Evolutionary conservation across 805 yeast species (phyloP), one percentile per base, ranked within the genome.

Genomic region (Schwanniomyces yamadae): DNA sequence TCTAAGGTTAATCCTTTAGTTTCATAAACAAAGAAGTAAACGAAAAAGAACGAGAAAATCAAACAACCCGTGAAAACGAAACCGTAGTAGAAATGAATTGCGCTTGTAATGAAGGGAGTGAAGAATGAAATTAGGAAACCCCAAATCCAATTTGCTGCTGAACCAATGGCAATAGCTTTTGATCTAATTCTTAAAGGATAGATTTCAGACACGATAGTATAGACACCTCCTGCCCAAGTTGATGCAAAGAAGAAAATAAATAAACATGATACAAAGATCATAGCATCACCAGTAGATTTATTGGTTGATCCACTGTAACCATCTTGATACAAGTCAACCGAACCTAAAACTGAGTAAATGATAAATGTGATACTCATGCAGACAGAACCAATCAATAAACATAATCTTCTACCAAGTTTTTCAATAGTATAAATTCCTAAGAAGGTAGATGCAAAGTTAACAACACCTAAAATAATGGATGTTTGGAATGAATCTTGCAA

Each of bases 1-100:
- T 86, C 95, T 57, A 87, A 74, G 27, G 85, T 73, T 49, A 85
- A 73, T 41, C 95, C 95, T 65, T 78, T 80, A 37, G 95, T 87
- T 64, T 84, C 91, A 50, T 79, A 78, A 41, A 86, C 79, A 47
- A 74, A 71, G 71, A 85, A 78, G 71, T 73, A 78, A 32, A 84
- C 84, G 60, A 82, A 86, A 60, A 82, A 67, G 55, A 81, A 63
- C 37, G 80, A 71, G 45, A 78, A 75, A 26, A 78, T 61, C 63
- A 78, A 61, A 58, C 84, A 78, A 11, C 84, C 84, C 54, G 75
- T 60, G 62, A 80, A 73, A 47, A 80, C 77, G 49, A 73, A 81
- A 1, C 95, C 93, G 44, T 75, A 73, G 48, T 71, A 69, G 64
- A 79, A 84, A 25, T 80, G 83, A 49, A 85, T 77, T 23, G 62